Base-by-base conservation (phyloP, 345 rosid species). In the Toxicodendron radicans region DNA sequence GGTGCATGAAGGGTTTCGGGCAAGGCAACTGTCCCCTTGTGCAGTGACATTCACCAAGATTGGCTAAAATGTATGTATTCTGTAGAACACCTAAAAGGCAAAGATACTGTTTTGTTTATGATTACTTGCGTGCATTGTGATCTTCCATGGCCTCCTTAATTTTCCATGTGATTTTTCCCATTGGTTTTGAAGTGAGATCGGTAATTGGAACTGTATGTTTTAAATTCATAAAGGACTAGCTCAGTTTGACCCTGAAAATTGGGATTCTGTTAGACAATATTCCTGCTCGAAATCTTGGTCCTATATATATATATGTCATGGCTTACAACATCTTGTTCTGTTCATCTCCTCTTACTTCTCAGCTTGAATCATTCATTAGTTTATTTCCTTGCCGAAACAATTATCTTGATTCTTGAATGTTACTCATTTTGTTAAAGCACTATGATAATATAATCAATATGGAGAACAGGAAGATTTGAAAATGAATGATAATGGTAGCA, bases 31-130 rank as follows among this genome's bases (percentile, higher is more conserved):
- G 67, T 72, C 53, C 45, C 59, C 45, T 45, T 16, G 2, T n/a
- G 32, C 75, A n/a, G 46, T 61, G 27, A 48, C 58, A 71, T 43
- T 48, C 59, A 48, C 33, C 66, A 30, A 27, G 32, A 45, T 48
- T 17, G 46, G 30, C 30, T 18, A 45, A 45, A 59, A 30, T 43
- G 64, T 41, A 14, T 20, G 23, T 5, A 64, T 45, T 48, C 33
- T 24, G 3, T 27, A 46, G 66, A 71, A 27, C 66, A 58, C 73
- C 9, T 59, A 32, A 49, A 30, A 20, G 3, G 21, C 45, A 33
- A 63, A 38, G 66, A 7, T 33, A 18, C 17, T 35, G 51, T 10
- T 10, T 46, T 46, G 51, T 46, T 46, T 13, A 46, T 46, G 51
- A 8, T 46, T 46, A 46, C 12, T 46, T 46, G 51, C 51, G 10